phyloP scores from a whole-genome alignment of 495 filamentous ascomycete genomes.

The Aspergillus egyptiacus region DNA sequence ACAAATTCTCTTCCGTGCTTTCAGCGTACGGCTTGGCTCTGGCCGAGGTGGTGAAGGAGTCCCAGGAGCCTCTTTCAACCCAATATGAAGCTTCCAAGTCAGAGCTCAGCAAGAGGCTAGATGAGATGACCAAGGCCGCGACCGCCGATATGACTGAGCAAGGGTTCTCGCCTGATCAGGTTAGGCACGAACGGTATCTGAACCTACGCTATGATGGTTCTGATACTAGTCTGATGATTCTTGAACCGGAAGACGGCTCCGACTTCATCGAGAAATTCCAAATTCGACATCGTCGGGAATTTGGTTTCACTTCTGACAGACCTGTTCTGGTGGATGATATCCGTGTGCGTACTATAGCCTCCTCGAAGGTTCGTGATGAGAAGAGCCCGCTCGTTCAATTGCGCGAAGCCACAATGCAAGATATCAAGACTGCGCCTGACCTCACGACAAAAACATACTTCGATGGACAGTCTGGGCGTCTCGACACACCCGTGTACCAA shows the following conservation, averaged over 20 bases:
- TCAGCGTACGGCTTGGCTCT: slow-evolving; percentile 51
- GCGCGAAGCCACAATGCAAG: slow-evolving; percentile 27
- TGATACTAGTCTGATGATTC: slow-evolving; percentile 49
- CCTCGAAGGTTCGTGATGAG: slow-evolving; percentile 37
- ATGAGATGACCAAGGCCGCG: slow-evolving; percentile 26
- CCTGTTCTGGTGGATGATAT: slow-evolving; percentile 49
- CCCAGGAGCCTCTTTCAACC: slow-evolving; percentile 42
- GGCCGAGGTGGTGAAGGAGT: slow-evolving; percentile 48
- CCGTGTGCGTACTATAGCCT: slow-evolving; percentile 43
- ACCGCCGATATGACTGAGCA: slow-evolving; percentile 34
- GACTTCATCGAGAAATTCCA: slow-evolving; percentile 43
- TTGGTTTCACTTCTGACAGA: slow-evolving; percentile 47
- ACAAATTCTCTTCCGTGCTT: slow-evolving; percentile 48
- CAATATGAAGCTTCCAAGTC: slow-evolving; percentile 31
- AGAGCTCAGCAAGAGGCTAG: slow-evolving; percentile 30
- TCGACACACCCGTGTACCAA: slow-evolving; percentile 80
- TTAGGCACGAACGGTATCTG: slow-evolving; percentile 45
- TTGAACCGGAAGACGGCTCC: slow-evolving; percentile 33
- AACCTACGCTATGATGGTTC: slow-evolving; percentile 52
- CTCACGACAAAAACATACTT: slow-evolving; percentile 42
- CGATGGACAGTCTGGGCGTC: slow-evolving; percentile 58
- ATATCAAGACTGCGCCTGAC: slow-evolving; percentile 25
- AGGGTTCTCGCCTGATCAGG: slow-evolving; percentile 36
- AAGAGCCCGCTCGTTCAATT: slow-evolving; percentile 38
- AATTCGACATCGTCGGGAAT: slow-evolving; percentile 45